These are phyloP conservation scores for Lepidium africanum DNA, from an alignment of 345 rosid species.

Conservation along the genomic window DNA sequence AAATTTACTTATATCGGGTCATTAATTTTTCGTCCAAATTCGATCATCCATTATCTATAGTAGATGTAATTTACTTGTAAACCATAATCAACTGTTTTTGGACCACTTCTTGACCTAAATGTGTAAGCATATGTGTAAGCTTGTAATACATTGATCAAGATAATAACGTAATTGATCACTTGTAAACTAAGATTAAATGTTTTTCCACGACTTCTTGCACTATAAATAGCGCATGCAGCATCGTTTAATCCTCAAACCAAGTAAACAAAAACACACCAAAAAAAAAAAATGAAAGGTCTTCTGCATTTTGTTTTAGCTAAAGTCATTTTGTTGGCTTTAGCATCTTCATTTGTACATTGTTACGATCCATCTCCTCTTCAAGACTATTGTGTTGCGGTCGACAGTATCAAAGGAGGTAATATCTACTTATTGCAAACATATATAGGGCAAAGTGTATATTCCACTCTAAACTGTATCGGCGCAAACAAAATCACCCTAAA, in stretches of 20 bases:
- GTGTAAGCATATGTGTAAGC: too few species aligned
- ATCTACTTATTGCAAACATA: background rate
- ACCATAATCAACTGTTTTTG: too few species aligned
- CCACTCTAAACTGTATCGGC: too few species aligned
- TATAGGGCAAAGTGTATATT: too few species aligned
- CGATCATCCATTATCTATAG: too few species aligned
- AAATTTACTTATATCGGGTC: too few species aligned
- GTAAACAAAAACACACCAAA: background rate
- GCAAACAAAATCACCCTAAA: too few species aligned
- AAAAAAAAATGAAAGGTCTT: background rate
- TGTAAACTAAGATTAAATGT: background rate
- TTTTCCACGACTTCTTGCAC: background rate
- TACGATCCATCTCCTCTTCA: conserved; percentile 9
- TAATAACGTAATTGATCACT: background rate
- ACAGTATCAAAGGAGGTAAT: background rate
- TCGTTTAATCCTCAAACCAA: background rate
- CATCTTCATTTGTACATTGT: background rate
- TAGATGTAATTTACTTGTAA: too few species aligned
- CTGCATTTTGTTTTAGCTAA: background rate
- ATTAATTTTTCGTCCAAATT: too few species aligned
- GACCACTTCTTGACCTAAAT: too few species aligned
- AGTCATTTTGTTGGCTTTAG: background rate
- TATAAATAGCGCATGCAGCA: background rate
- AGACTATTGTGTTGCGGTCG: conserved; percentile 6
- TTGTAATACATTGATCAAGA: too few species aligned